phyloP scores from a whole-genome alignment of 1,284 basidiomycete species.

The Anthracocystis panici-leucophaei region DNA sequence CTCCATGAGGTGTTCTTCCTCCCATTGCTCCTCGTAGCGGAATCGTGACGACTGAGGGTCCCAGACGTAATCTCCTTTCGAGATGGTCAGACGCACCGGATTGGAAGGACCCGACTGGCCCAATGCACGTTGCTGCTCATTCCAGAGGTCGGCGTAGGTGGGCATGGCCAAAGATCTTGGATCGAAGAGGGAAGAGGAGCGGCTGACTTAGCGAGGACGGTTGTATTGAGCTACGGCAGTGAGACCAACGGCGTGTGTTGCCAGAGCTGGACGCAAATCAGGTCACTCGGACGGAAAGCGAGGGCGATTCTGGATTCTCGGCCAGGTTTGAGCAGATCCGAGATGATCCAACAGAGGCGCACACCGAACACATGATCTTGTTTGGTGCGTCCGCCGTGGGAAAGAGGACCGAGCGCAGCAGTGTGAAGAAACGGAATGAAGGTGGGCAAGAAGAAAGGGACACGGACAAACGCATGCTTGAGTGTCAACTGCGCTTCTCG shows the following conservation, averaged over 20 bases:
- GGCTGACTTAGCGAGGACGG: neutral
- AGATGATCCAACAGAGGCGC: neutral
- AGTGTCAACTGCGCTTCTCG: neutral
- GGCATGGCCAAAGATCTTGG: constrained; percentile 22
- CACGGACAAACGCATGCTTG: too few species aligned
- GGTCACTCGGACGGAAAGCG: neutral
- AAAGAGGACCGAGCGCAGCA: constrained; percentile 1
- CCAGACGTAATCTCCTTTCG: constrained; percentile 47
- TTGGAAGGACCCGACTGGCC: constrained; percentile 36
- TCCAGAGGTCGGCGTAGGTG: constrained; percentile 51
- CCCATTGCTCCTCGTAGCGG: constrained; percentile 47
- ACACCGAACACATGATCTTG: neutral
- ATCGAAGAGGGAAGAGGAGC: neutral
- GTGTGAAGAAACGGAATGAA: too few species aligned
- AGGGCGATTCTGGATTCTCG: neutral
- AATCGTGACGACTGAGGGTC: constrained; percentile 20
- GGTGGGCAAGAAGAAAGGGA: too few species aligned
- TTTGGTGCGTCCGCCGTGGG: neutral
- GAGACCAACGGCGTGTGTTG: neutral
- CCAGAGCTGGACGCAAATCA: neutral
- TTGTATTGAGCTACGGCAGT: neutral
- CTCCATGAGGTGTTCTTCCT: constrained; percentile 55
- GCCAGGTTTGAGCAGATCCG: neutral
- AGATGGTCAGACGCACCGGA: constrained; percentile 49
- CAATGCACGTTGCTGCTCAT: constrained; percentile 30